phyloP scores from a whole-genome alignment of 345 rosid species.

The Sapria himalayana region DNA sequence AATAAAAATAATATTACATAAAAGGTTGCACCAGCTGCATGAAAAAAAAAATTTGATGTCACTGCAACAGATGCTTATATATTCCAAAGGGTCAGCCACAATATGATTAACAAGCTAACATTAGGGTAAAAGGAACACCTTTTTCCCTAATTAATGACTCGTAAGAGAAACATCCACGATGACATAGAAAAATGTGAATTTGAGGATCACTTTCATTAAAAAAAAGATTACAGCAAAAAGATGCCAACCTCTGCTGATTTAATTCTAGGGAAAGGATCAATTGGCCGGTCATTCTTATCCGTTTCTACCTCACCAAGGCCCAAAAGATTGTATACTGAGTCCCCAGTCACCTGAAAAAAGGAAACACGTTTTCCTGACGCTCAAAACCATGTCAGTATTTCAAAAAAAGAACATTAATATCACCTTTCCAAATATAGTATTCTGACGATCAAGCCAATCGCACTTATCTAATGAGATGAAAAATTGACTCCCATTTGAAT shows the following conservation, averaged over 20 bases:
- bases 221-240: neutral
- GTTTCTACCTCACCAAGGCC: constrained; percentile 67
- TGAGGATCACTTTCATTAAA: neutral
- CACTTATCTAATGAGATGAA: constrained; percentile 77
- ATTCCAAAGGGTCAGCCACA: no score
- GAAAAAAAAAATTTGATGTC: no score
- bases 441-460: constrained; percentile 73
- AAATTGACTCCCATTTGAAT: constrained; percentile 89
- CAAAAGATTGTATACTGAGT: constrained; percentile 65
- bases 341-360: constrained; percentile 52
- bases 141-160: constrained; percentile 1
- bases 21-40: no score
- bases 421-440: constrained; percentile 90
- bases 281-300: constrained; percentile 42
- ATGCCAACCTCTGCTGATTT: constrained; percentile 55
- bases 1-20: no score
- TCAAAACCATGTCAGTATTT: neutral
- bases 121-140: no score
- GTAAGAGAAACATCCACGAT: neutral
- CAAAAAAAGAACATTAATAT: neutral
- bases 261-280: constrained; percentile 61
- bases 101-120: no score
- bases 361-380: constrained; percentile 7
- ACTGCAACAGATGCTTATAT: no score
- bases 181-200: neutral